Base-by-base conservation (phyloP, 768 basidiomycete genomes). In the Kwoniella bestiolae region DNA sequence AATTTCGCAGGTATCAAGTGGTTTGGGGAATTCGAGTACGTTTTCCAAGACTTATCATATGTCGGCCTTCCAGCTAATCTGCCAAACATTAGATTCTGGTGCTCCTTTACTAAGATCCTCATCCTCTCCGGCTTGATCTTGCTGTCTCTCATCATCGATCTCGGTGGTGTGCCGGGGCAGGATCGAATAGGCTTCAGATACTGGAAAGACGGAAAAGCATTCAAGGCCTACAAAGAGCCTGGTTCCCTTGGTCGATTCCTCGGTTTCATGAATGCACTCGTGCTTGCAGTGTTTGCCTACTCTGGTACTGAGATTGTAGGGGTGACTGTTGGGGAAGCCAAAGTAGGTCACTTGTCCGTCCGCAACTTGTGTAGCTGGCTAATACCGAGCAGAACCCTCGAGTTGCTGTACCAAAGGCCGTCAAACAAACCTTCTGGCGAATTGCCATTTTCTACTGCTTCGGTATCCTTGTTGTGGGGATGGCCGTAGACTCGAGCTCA, bases 391-490 rank as follows among this genome's bases (percentile, higher is more conserved):
- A 64, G 70, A 75, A 78, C 71, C 76, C 74, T 25, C 59, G 76
- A 52, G 74, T 74, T 66, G 74, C 73, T n/a, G 73, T 80, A 25
- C 77, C 79, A 12, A 53, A 68, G 5, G 79, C 78, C 16, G 78
- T 80, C 68, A 71, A 69, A 67, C 74, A 75, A 69, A 78, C 75
- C 26, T 80, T 76, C 75, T 64, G 56, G 55, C 87, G 91, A 69
- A 89, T 94, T 72, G 66, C 89, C 7, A 66, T 90, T 25, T 91
- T 91, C 84, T 91, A 91, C 86, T 84, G 90, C 65, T 82, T 90
- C 52, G 90, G 89, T 23, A 84, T 90, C 60, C 74, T 90, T 60
- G 86, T 70, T 56, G 59, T 67, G 35, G 90, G 90, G 65, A 87
- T 93, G 88, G 84, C 92, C 41, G 90, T 94, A 50, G 86, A 90